Evolutionary conservation across 305 asterid genomes (phyloP), one percentile per base, ranked within the genome.

Genomic region (Caryopteris hybrid): DNA sequence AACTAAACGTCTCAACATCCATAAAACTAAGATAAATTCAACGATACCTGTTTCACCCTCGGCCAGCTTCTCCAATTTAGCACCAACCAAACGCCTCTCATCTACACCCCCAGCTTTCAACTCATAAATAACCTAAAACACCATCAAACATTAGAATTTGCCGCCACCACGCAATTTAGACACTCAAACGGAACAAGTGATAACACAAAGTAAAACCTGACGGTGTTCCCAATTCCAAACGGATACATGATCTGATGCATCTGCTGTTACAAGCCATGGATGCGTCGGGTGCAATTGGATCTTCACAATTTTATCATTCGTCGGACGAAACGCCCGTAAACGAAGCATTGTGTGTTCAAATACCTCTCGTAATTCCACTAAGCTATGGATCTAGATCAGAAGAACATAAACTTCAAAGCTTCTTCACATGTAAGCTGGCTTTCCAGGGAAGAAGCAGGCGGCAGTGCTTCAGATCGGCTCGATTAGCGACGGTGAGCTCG

Each of bases 201-300:
- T 5, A 65, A 17, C 8, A 29, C 4, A 20, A 50, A 20, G 21
- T 31, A 34, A 57, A 59, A 91, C 99, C 98, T 91, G 99, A 29
- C 95, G 96, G 75, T 95, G 96, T 29, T 95, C 98, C 99, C 99
- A 95, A 79, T 95, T 95, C 99, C 98, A 95, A 63, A 95, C 98
- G 74, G 99, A 95, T 53, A 95, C 99, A 65, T 95, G 98, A 86
- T 95, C 99, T 56, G 99, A 89, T 13, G 97, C 97, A 78, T 95
- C 99, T 63, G 99, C 83, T 0, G 99, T 95, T 42, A 95, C 98
- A 22, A 95, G 90, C 99, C 99, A 95, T 13, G 99, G 98, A 72
- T 95, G 99, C 29, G 99, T 91, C 5, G 99, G 98, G 83, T 95
- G 99, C 86, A 95, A 84, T 62, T 91, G 96, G 79, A 95, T 95